Base-by-base conservation (phyloP, 495 filamentous ascomycete genomes). In the Aspergillus indologenus region DNA sequence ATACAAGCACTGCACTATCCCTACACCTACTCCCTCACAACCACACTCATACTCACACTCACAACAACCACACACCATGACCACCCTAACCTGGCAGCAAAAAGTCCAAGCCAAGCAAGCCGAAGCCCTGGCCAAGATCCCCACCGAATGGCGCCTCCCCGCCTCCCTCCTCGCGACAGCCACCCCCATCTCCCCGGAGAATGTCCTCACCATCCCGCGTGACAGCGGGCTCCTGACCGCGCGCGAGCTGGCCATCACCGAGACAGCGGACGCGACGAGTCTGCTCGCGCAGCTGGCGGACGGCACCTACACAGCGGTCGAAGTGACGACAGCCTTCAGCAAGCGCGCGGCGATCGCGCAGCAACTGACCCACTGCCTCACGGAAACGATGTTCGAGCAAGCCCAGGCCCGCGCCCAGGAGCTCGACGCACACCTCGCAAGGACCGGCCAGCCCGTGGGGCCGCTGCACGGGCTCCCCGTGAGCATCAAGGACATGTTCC, bases 391-490 rank as follows among this genome's bases (percentile, higher is more conserved):
- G 20, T 81, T 83, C 9, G 61, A 69, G 1, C 40, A 63, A 6
- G 77, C 75, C 2, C 49, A 79, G 3, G 55, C 46, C 2, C 65
- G 68, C 2, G 77, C 78, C 0, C 49, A 61, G 34, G 53, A 71
- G 31, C 61, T 78, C 0, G 78, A 81, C 56, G 63, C 64, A 0
- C 63, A 74, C 44, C 51, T 75, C 0, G 54, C 29, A 4, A 61
- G 61, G 11, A 65, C 65, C 1, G 65, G 68, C 0, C 78, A 74
- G 34, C 70, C 76, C 2, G 64, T 83, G 19, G 85, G 86, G 0
- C 83, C 84, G 0, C 71, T 89, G 0, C 85, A 89, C 57, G 86
- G 86, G 24, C 62, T 89, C 2, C 85, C 85, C 0, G 82, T 88
- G 31, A 83, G 78, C 57, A 70, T 88, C 40, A 90, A 90, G 68